Base-by-base conservation (phyloP, 148 eudicot species). In the Euryodendron excelsum region DNA sequence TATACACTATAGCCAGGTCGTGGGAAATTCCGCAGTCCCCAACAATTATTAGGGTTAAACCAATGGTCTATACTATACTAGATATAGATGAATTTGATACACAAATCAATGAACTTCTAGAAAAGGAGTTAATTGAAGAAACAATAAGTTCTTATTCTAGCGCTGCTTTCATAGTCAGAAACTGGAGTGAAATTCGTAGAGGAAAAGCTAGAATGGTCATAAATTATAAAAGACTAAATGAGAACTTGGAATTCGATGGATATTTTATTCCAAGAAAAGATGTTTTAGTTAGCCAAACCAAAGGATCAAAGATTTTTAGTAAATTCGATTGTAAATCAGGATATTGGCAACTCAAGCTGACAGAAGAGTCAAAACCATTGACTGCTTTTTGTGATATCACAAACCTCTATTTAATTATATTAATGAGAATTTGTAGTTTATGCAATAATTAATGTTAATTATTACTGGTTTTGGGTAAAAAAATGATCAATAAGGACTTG, bases 71-170 rank as follows among this genome's bases (percentile, higher is more conserved):
- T 66, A 36, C 12, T 20, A 66, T 9, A 34, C 21, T 31, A 2
- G 41, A 64, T 64, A 64, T 64, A 33, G 69, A 64, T 64, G 41
- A 64, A 18, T 64, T 34, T 66, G 45, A 66, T 66, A 17, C 17
- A 3, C 47, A 36, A 17, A 34, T 37, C 0, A 17, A 66, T 34
- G 70, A 66, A 36, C 45, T 66, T 37, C 1, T 68, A 11, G 7
- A n/a, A 21, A 37, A 39, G 7, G 14, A 30, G 20, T 60, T 28
- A 30, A 28, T 62, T 11, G 66, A 11, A 12, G 36, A 28, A 62
- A 62, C 20, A 1, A 62, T 0, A 1, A 28, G 37, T 14, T 37
- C 20, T 2, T 37, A 30, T 14, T 62, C 66, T 28, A 28, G 66
- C 30, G 18, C 0, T 1, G 36, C 66, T 2, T 62, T 62, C 2